A percentile compares a stretch with the other conserved stretches of the same genome.
Evolutionary conservation across 169 alveolate species (phyloP).

Genomic region (Neospora caninum): DNA sequence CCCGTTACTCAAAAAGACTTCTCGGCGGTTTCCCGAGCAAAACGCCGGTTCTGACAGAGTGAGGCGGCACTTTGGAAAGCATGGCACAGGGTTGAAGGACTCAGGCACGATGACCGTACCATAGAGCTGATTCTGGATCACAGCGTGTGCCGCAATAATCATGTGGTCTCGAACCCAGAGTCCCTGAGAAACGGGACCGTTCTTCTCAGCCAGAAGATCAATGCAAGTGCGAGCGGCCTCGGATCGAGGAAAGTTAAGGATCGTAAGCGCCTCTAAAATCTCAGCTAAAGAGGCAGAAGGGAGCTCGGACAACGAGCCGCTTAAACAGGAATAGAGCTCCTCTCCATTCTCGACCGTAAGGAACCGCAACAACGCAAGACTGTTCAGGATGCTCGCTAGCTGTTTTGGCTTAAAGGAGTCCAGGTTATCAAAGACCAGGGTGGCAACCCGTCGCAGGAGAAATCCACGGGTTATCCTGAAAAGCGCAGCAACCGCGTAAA

Average conservation of each 20-base stretch:
- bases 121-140: conserved; percentile 1
- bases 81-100: no score
- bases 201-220: not conserved
- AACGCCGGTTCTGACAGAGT: no score
- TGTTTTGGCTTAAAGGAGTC: conserved; percentile 67
- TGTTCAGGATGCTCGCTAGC: conserved; percentile 51
- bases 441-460: conserved; percentile 73
- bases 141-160: not conserved
- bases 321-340: not conserved
- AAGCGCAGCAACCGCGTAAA: not conserved
- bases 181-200: not conserved
- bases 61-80: no score
- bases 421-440: conserved; percentile 75
- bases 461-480: conserved; percentile 71
- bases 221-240: conserved; percentile 1
- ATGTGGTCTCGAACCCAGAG: not conserved
- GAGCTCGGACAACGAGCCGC: conserved; percentile 1
- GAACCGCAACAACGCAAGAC: conserved; percentile 67
- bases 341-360: conserved; percentile 42
- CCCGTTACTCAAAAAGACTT: no score
- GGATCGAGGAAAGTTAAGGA: conserved; percentile 17
- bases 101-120: not conserved
- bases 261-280: not conserved
- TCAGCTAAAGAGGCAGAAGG: not conserved
- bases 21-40: no score